These are phyloP conservation scores for Thielaviopsis ethacetica DNA, from an alignment of 2,329 filamentous ascomycete species.

Conservation along the genomic window DNA sequence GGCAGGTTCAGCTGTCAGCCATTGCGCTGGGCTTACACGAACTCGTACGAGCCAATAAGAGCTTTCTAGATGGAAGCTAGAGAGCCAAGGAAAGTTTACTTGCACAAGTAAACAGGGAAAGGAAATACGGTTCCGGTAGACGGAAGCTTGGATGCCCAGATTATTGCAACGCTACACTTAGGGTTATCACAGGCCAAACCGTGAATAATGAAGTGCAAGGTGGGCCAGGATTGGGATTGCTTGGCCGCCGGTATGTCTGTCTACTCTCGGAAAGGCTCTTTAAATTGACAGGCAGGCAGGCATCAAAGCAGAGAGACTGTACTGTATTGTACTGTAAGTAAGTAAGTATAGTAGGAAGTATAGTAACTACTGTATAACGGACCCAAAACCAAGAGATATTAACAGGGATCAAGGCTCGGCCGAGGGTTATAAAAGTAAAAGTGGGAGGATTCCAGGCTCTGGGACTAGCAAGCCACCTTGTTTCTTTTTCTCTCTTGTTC, in stretches of 20 bases:
- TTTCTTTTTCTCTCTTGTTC: not conserved
- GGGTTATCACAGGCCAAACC: not conserved
- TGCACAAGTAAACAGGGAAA: not conserved
- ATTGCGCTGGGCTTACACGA: not conserved
- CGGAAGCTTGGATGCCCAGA: not conserved
- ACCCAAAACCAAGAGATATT: not conserved
- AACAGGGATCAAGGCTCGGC: not conserved
- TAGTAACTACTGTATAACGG: too few species aligned
- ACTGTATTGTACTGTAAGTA: too few species aligned
- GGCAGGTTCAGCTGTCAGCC: not conserved
- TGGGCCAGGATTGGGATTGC: too few species aligned
- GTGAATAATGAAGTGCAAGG: not conserved
- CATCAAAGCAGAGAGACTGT: too few species aligned
- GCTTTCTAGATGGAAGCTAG: too few species aligned
- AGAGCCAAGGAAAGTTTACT: too few species aligned
- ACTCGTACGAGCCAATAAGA: not conserved
- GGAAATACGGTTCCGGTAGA: not conserved
- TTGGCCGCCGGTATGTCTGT: not conserved
- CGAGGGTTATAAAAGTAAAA: not conserved
- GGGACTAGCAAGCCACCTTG: not conserved
- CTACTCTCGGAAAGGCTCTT: not conserved
- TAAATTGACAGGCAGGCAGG: not conserved
- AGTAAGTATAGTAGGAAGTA: too few species aligned
- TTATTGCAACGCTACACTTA: not conserved
- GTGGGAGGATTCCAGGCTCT: not conserved